phyloP scores from a whole-genome alignment of 495 filamentous ascomycete genomes.

The Patellaria atrata region DNA sequence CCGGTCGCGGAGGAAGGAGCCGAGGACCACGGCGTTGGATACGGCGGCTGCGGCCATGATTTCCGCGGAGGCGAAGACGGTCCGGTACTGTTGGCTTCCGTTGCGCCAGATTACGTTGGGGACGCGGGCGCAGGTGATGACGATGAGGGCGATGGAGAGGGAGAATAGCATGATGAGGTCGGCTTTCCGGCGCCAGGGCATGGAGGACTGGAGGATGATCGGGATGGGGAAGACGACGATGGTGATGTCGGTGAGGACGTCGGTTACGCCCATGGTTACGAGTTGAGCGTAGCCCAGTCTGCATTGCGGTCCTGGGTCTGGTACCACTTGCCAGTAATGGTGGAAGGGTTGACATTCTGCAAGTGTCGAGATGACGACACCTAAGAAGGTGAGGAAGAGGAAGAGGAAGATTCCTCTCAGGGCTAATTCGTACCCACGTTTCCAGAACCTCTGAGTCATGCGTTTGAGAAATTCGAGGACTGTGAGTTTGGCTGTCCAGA shows the following conservation, averaged over 20 bases:
- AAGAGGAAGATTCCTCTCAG: slow-evolving; percentile 58
- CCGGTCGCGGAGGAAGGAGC: slow-evolving; percentile 31
- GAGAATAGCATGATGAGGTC: slow-evolving; percentile 60
- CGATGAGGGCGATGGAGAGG: slow-evolving; percentile 63
- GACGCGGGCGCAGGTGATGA: slow-evolving; percentile 26
- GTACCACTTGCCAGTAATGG: slow-evolving; percentile 84
- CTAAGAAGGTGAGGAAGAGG: slow-evolving; percentile 60
- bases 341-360: slow-evolving; percentile 72
- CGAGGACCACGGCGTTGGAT: slow-evolving; percentile 29
- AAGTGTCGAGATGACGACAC: slow-evolving; percentile 65
- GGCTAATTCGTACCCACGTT: slow-evolving; percentile 49
- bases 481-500: slow-evolving; percentile 85
- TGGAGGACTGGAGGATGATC: slow-evolving; percentile 59
- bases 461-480: slow-evolving; percentile 84
- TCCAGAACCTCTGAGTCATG: slow-evolving; percentile 55
- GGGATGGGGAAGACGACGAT: slow-evolving; percentile 80
- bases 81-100: slow-evolving; percentile 29
- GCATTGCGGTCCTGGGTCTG: slow-evolving; percentile 75
- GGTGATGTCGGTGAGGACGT: slow-evolving; percentile 76
- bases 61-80: slow-evolving; percentile 27
- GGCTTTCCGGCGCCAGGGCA: slow-evolving; percentile 44
- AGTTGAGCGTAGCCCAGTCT: slow-evolving; percentile 73
- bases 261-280: slow-evolving; percentile 71
- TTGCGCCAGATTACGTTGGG: slow-evolving; percentile 22
- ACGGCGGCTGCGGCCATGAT: slow-evolving; percentile 29